Evolutionary conservation across 2,329 filamentous ascomycete species (phyloP), one percentile per base, ranked within the genome.

Genomic region (Pseudopithomyces chartarum): DNA sequence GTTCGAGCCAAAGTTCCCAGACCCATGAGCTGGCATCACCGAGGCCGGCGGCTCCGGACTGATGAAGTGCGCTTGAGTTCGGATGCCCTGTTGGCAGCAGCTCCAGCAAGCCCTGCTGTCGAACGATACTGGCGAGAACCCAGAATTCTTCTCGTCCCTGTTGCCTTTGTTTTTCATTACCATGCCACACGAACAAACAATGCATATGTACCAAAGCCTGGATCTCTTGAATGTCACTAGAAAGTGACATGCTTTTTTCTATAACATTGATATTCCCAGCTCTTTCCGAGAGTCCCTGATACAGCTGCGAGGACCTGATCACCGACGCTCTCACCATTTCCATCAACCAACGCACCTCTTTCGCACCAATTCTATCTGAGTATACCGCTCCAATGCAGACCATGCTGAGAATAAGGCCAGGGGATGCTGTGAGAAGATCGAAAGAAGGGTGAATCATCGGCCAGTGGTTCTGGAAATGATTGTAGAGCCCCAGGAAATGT

Each of bases 321-420:
- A 90, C 80, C 10, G 84, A 84, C 20, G 80, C 70, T 61, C 85
- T 85, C 19, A 88, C 79, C 50, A 85, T 80, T 56, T 89, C 84
- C 82, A 89, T 90, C 74, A 91, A 81, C 69, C 86, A 84, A 59
- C 89, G 86, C 61, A 89, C 86, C 62, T 89, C 81, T 58, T 81
- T 78, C 43, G 86, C 75, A 26, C 80, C 78, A 59, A 90, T 77
- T 58, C 81, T 82, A 52, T 89, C 82, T 50, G 89, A 90, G 74
- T 92, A 92, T 55, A 90, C 89, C 39, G 89, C 89, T 36, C 90
- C 90, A 65, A 90, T 82, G 70, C 87, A 90, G 67, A 89, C 86
- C 81, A 92, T 89, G 59, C 83, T 82, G 57, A 90, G 81, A 48
- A 90, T 78, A 58, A 92, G 81, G 61, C 87, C 87, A 58, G 87